Base-by-base conservation (phyloP, 2,329 filamentous ascomycete genomes). In the Leptographium lundbergii region DNA sequence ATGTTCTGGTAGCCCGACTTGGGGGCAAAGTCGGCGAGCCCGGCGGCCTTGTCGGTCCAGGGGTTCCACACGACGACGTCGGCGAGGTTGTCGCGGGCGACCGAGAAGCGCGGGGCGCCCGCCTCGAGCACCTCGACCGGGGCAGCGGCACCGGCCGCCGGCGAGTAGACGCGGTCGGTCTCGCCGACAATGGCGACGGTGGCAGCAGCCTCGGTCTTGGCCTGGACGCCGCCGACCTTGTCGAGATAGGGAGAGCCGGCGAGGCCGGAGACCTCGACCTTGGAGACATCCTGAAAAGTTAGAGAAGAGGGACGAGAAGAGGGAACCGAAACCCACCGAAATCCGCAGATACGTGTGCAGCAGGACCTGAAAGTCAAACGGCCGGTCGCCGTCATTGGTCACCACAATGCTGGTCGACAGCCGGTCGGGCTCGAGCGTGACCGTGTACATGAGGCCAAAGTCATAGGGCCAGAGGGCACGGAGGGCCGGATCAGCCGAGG, bases 11-110 rank as follows among this genome's bases (percentile, higher is more conserved):
- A 97, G 45, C 88, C 94, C 58, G 91, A 88, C 69, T 95, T 88
- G 56, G 94, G 94, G 60, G 81, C 81, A 70, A 97, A 96, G 72
- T 99, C 94, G 57, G 77, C 84, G 75, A 96, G 95, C 6, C 80
- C 80, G 66, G 84, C 82, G 1, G 89, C 84, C 77, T 95, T 95
- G 63, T 91, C 89, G 48, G 80, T 79, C 91, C 92, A 96, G 1
- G 94, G 94, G 73, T 99, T 99, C 94, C 94, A 99, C 34, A 97
- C 88, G 1, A 96, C 92, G 19, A 94, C 85, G 65, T 97, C 89
- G 62, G 82, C 81, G 65, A 99, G 79, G 65, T 90, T 91, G 72
- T 96, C 90, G 62, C 94, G 84, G 48, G 87, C 82, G 59, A 97
- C 79, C 61, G 85, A 84, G 75, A 88, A 91, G 56, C 80, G 75